phyloP scores from a whole-genome alignment of 495 filamentous ascomycete species.

The Hyaloscypha hepaticicola region DNA sequence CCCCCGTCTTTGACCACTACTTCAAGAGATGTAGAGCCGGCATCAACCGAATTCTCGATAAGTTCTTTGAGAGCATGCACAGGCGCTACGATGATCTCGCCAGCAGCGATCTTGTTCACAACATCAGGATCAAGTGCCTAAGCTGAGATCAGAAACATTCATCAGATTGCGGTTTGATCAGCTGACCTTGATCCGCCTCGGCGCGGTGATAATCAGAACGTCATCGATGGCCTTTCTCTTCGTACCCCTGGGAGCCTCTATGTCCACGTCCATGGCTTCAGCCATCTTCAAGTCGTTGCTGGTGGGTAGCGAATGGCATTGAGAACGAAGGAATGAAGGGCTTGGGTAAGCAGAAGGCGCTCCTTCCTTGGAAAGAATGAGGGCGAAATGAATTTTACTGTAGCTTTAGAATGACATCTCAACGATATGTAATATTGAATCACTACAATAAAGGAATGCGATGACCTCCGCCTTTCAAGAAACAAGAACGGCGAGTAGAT shows the following conservation, averaged over 20 bases:
- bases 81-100: constrained; percentile 97
- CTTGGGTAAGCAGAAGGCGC: background rate
- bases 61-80: constrained; percentile 97
- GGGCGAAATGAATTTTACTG: background rate
- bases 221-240: constrained; percentile 38
- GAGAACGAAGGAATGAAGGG: background rate
- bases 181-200: constrained; percentile 40
- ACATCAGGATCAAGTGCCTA: constrained; percentile 92
- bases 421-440: background rate
- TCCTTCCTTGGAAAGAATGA: background rate
- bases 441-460: background rate
- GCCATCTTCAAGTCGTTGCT: constrained; percentile 18
- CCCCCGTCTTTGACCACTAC: constrained; percentile 94
- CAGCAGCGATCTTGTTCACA: constrained; percentile 99
- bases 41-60: constrained; percentile 97
- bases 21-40: constrained; percentile 88
- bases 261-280: constrained; percentile 31
- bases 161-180: constrained; percentile 7
- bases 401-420: background rate
- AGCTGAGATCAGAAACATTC: constrained; percentile 6
- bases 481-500: background rate
- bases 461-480: too few species aligned
- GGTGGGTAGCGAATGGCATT: background rate
- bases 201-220: constrained; percentile 28
- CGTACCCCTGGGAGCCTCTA: constrained; percentile 26